Evolutionary conservation across 2,329 filamentous ascomycete genomes (phyloP), one percentile per base, ranked within the genome.

Genomic region (Akanthomyces muscarius): DNA sequence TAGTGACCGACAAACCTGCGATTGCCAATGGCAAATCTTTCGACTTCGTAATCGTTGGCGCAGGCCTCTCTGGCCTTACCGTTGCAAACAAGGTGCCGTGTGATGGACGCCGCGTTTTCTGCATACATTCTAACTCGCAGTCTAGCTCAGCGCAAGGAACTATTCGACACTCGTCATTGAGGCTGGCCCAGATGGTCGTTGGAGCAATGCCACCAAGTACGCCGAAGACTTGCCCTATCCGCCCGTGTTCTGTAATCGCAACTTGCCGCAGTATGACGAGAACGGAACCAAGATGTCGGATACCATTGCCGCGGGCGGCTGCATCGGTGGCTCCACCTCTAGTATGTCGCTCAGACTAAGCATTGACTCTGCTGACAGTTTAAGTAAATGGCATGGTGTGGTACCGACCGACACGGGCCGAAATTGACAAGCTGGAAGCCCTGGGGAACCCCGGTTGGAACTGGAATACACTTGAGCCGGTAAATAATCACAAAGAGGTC

Each of bases 11-110:
- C 42, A 59, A 68, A 14, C 47, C 66, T 5, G 54, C 25, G 1
- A 38, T 67, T 10, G 66, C 48, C 0, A 38, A 56, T 30, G 38
- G 55, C 56, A 57, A 66, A 33, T 51, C 36, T 66, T 68, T 65
- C 18, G 72, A 75, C 59, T 75, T 76, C 1, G 66, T 77, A 6
- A 68, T 78, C n/a, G 66, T 78, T 7, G 77, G 76, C 11, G 77
- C 73, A 8, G 76, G 77, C 1, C 67, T 78, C 7, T 69, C 70
- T 18, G 77, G 77, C 14, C 71, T 79, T 1, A 64, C 62, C 1
- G 64, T 65, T 11, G 65, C 57, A 21, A 66, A 65, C 36, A 66
- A 66, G 62, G 65, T 62, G 50, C n/a, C 58, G 33, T 14, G 5
- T 10, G 5, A 3, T 28, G 5, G 5, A 50, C 7, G 21, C 42